These are phyloP conservation scores for Metschnikowia koreensis DNA, from an alignment of 805 yeast species.

Conservation along the genomic window DNA sequence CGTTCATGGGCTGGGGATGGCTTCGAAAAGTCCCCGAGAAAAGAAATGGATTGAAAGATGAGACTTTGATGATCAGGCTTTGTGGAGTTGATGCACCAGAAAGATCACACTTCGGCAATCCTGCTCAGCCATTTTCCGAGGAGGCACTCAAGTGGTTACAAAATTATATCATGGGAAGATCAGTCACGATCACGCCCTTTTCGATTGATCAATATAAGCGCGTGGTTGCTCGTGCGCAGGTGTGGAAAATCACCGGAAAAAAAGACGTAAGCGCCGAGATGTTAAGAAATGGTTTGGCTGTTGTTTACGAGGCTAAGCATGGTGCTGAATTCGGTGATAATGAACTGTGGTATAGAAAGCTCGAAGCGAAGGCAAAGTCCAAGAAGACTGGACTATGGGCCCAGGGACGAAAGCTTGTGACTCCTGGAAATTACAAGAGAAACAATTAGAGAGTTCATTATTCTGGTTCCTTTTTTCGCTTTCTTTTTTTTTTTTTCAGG, in stretches of 20 bases:
- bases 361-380: constrained; percentile 60
- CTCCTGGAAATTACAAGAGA: constrained; percentile 81
- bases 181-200: constrained; percentile 73
- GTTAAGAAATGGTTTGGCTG: constrained; percentile 78
- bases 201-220: constrained; percentile 86
- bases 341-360: constrained; percentile 55
- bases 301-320: constrained; percentile 79
- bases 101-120: constrained; percentile 88
- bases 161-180: constrained; percentile 58
- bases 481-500: background rate
- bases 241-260: constrained; percentile 55
- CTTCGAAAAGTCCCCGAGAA: constrained; percentile 60
- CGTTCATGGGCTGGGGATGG: constrained; percentile 92
- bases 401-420: constrained; percentile 46
- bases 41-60: constrained; percentile 48
- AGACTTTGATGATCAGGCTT: constrained; percentile 77
- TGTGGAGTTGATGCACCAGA: constrained; percentile 98
- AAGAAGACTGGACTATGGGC: constrained; percentile 70
- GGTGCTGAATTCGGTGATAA: constrained; percentile 86
- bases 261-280: constrained; percentile 85
- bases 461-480: background rate
- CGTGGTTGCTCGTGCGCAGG: constrained; percentile 77
- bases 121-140: constrained; percentile 82
- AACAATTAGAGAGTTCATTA: background rate
- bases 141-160: constrained; percentile 84